Evolutionary conservation across 768 basidiomycete species (phyloP), one percentile per base, ranked within the genome.

Genomic region (Artomyces pyxidatus): DNA sequence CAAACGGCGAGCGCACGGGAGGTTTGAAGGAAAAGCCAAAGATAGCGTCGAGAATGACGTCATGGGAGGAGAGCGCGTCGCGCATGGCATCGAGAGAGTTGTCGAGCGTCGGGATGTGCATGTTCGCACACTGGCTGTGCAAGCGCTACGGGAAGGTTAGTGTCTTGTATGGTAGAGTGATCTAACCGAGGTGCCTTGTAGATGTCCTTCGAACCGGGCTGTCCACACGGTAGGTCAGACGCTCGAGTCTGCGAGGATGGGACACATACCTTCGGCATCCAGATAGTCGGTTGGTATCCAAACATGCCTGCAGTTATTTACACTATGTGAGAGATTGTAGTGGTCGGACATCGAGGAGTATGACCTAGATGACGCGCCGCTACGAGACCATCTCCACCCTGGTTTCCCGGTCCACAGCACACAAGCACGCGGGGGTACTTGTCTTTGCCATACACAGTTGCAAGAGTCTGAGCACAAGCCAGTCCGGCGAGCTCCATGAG

Each of bases 21-120:
- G 87, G 85, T 50, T 85, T 75, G 78, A 98, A 99, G 1, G 94
- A 97, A 71, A 99, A 98, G 4, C 95, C 96, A 58, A 99, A 99
- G 49, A 99, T 87, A 4, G 94, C 91, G 61, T 99, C 96, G 47
- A 99, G 73, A 17, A 98, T 77, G 37, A 96, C 81, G 64, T 96
- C 88, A 4, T 80, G 78, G 26, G 75, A 70, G 6, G 70, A 59
- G 30, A 87, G 71, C 6, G 77, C 76, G 37, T 68, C 61, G 41
- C 67, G 63, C 1, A 39, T 28, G 14, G 65, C 56, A 19, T 77
- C 74, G 32, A 63, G 67, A 4, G 76, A 71, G 7, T 75, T 71
- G 2, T 76, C 70, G 23, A 95, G 61, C 4, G 85, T 80, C 3
- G 76, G 77, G 57, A 99, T 95, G 38, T 77, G 68, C 80, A 96